Evolutionary conservation across 768 basidiomycete species (phyloP), one percentile per base, ranked within the genome.

Genomic region (Leucocoprinus sp.): DNA sequence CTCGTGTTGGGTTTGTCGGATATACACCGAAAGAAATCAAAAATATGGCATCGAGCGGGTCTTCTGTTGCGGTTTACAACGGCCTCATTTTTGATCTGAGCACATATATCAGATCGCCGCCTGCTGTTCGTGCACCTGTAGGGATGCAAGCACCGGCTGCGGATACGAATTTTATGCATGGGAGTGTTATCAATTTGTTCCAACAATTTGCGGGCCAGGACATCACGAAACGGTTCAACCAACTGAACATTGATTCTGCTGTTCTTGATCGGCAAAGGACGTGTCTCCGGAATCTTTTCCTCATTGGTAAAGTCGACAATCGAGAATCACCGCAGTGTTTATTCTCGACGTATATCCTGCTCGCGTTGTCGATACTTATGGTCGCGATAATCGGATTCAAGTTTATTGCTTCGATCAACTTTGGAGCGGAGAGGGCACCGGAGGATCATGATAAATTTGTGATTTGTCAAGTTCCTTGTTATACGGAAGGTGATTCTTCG

Each of bases 361-460:
- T 99, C 45, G 87, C 80, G 2, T 64, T 99, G 12, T 93, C 91
- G 2, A 64, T 86, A 55, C 69, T 95, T 68, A 96, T 99, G 92
- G 88, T 98, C 50, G 68, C 82, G 43, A 84, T 97, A 55, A 93
- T 96, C 58, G 93, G 84, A 0, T 93, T 95, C 83, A 97, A 95
- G 66, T 95, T 95, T 70, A 66, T 96, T 50, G 89, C 90, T 1
- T 91, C 90, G 0, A 71, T 95, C 61, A 84, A 89, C 64, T 90
- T 96, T 59, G 77, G 79, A 37, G 66, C 82, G 2, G 62, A 78
- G 14, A 79, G 90, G 46, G 85, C 87, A 5, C 93, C 92, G 0
- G 93, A 95, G 64, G 87, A 93, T 55, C 91, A 93, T 59, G 92
- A 96, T 70, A 95, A 96, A 65, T 95, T 96, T 54, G 86, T 96